A percentile compares a stretch with the other conserved stretches of the same genome.
phyloP scores from a whole-genome alignment of 257 asterid genomes.

The Schizonepeta tenuifolia region DNA sequence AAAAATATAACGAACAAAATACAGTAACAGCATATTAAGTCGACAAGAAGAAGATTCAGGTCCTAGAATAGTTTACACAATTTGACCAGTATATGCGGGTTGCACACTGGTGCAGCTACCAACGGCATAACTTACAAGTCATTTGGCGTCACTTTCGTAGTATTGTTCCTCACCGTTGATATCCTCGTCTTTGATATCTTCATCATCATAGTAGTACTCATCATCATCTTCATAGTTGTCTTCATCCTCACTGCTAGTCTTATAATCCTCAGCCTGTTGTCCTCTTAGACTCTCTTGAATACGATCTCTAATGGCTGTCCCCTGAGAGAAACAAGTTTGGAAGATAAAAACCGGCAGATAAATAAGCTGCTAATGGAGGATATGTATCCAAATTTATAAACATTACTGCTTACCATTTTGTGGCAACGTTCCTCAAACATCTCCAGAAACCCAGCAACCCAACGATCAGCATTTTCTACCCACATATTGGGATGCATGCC shows the following conservation, averaged over 20 bases:
- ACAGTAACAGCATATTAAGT: not conserved
- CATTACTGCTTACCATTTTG: conserved; percentile 58
- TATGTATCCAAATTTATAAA: not conserved
- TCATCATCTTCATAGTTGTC: conserved; percentile 37
- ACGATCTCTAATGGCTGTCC: conserved; percentile 54
- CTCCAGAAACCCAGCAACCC: conserved; percentile 82
- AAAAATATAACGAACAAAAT: not conserved
- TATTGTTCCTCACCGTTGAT: conserved; percentile 35
- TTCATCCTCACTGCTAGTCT: conserved; percentile 37
- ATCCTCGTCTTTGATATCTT: conserved; percentile 24
- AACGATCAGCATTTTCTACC: conserved; percentile 84
- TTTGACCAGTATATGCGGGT: not conserved
- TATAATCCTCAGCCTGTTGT: conserved; percentile 34
- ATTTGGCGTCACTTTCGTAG: conserved; percentile 42
- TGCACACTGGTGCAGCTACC: not conserved
- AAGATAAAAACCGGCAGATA: not conserved
- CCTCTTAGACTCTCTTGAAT: conserved; percentile 56
- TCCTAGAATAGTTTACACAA: conserved; percentile 24
- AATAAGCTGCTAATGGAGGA: not conserved
- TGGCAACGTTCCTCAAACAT: conserved; percentile 84
- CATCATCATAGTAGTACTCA: conserved; percentile 35
- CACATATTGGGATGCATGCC: conserved; percentile 58
- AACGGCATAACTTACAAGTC: conserved; percentile 13
- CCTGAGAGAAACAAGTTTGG: conserved; percentile 34
- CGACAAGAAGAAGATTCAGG: not conserved